Evolutionary conservation across 164 flowering plant species (phyloP).

Genomic region (Tinospora cordifolia): DNA sequence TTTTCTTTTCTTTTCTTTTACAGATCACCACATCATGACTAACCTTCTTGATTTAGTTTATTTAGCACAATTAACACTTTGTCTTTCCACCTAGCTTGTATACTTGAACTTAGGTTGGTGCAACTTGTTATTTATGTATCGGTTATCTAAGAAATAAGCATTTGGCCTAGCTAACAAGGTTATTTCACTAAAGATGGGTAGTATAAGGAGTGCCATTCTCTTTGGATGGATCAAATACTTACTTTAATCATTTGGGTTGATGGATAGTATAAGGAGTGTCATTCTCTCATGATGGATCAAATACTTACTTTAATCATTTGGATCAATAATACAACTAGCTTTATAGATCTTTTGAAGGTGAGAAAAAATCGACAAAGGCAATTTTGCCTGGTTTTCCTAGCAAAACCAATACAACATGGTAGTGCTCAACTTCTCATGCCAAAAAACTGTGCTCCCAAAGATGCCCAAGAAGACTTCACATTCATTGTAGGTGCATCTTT

Average conservation of each 20-base stretch:
- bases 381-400: constrained; percentile 28
- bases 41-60: constrained; percentile 20
- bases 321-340: constrained; percentile 44
- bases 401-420: constrained; percentile 42
- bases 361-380: constrained; percentile 51
- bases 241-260: constrained; percentile 36
- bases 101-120: constrained; percentile 50
- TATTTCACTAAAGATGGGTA: constrained; percentile 48
- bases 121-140: constrained; percentile 53
- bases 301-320: constrained; percentile 33
- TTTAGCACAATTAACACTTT: not conserved
- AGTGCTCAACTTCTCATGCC: constrained; percentile 49
- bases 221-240: constrained; percentile 45
- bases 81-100: constrained; percentile 34
- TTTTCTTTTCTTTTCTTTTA: constrained; percentile 17
- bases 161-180: constrained; percentile 41
- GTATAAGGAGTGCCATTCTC: constrained; percentile 48
- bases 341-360: constrained; percentile 51
- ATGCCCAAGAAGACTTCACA: constrained; percentile 54
- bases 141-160: constrained; percentile 50
- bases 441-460: constrained; percentile 47
- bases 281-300: constrained; percentile 54
- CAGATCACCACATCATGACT: constrained; percentile 35
- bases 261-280: constrained; percentile 43
- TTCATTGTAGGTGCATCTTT: constrained; percentile 47